Percentiles rank a stretch among this genome's conserved stretches.
These are phyloP conservation scores for Camelina neglecta DNA, from an alignment of 345 rosid genomes.

Conservation along the genomic window DNA sequence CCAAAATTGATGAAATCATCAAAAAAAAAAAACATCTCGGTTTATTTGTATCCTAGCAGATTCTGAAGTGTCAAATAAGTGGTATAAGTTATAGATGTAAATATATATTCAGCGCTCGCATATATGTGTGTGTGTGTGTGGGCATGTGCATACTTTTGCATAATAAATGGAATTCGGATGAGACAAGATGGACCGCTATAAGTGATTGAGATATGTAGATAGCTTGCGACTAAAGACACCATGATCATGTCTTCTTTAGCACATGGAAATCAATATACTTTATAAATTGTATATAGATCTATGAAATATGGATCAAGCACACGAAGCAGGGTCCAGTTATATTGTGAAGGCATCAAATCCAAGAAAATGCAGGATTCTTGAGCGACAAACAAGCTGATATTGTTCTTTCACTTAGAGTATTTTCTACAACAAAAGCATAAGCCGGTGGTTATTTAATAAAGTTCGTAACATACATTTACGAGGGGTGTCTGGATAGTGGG, in stretches of 20 bases:
- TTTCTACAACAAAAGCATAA: constrained; percentile 4
- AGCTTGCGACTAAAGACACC: constrained; percentile 43
- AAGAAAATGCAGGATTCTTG: constrained; percentile 9
- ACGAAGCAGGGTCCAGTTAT: constrained; percentile 26
- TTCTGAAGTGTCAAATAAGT: not conserved
- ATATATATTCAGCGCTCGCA: not conserved
- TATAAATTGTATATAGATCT: not conserved
- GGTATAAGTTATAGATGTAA: not conserved
- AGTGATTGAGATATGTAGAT: constrained; percentile 42
- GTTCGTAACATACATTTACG: constrained; percentile 7
- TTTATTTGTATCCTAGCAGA: not conserved
- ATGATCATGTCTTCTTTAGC: constrained; percentile 31
- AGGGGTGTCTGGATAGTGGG: not conserved
- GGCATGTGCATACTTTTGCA: constrained; percentile 24
- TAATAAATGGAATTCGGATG: constrained; percentile 32
- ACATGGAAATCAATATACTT: constrained; percentile 25
- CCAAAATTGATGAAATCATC: not conserved
- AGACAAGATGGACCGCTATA: constrained; percentile 43
- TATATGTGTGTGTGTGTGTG: constrained; percentile 20
- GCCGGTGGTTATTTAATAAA: constrained; percentile 8
- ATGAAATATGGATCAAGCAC: constrained; percentile 21
- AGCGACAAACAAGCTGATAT: constrained; percentile 37
- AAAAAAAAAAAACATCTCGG: not conserved
- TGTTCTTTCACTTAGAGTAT: constrained; percentile 11
- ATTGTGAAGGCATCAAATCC: constrained; percentile 5